Evolutionary conservation across 2,329 filamentous ascomycete species (phyloP), one percentile per base, ranked within the genome.

Genomic region (Fusarium sp.): DNA sequence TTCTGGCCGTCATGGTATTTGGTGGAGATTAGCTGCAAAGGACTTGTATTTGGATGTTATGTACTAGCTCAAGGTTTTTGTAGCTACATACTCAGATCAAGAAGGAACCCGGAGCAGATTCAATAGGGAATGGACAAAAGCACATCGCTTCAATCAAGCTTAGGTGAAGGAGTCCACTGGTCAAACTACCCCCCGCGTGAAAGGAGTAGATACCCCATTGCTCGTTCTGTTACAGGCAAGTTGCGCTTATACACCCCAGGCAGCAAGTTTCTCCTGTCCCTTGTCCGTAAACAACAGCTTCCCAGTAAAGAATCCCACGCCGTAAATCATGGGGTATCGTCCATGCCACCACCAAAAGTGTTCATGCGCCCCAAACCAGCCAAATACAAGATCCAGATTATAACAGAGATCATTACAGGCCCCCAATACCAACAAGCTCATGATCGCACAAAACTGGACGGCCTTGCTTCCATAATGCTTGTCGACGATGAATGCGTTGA

Each of bases 261-360:
- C 31, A 17, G 53, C 20, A 27, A 57, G 53, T 33, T 36, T 38
- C 27, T 57, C 53, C 14, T 57, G 53, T 12, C 53, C 53, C 20
- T 57, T 38, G 14, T 36, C 33, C 20, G 53, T 57, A 24, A 57
- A 38, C 33, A 57, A 17, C 33, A 57, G 14, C 33, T 57, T 38
- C 9, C 53, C 33, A n/a, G 53, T 57, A 16, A 57, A 38, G 6
- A 36, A 57, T 11, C 67, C 64, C 6, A 61, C 58, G 12, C 33
- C 53, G n/a, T 70, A 67, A 17, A 70, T 70, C 4, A 64, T 16
- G 3, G 56, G 53, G n/a, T 67, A 70, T 3, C 67, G 31, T 3
- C 36, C 42, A 49, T 70, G 67, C 67, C 67, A 70, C 64, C 64
- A 70, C 67, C 67, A 70, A 29, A 70, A 67, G 14, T 67, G 59